Evolutionary conservation across 2,329 filamentous ascomycete genomes (phyloP).

Genomic region (Lachnellula occidentalis): DNA sequence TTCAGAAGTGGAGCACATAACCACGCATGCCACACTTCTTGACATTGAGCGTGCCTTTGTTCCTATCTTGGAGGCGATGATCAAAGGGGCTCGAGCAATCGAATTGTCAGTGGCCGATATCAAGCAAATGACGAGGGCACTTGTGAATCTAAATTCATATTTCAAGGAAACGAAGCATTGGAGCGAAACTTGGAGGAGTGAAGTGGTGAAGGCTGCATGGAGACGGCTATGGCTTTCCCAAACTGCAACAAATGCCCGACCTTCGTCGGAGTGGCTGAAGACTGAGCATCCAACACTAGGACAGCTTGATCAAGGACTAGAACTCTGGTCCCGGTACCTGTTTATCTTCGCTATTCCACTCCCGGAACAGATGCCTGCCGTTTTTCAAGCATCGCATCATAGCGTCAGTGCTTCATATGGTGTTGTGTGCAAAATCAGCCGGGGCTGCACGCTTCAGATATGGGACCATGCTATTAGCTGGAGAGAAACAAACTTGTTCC

Average conservation of each 20-base stretch:
- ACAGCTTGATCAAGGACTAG: constrained; percentile 40
- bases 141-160: constrained; percentile 26
- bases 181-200: constrained; percentile 42
- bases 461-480: constrained; percentile 61
- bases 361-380: constrained; percentile 40
- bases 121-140: constrained; percentile 30
- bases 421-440: constrained; percentile 56
- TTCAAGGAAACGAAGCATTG: constrained; percentile 39
- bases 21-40: constrained; percentile 32
- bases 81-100: constrained; percentile 44
- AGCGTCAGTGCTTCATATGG: constrained; percentile 56
- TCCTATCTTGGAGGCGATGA: constrained; percentile 44
- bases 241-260: constrained; percentile 36
- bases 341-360: constrained; percentile 44
- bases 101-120: constrained; percentile 42
- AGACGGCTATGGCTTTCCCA: constrained; percentile 40
- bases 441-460: constrained; percentile 53
- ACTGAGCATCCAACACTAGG: constrained; percentile 40
- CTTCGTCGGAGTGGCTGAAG: constrained; percentile 39
- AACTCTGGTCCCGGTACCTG: constrained; percentile 41
- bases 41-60: constrained; percentile 50
- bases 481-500: constrained; percentile 40
- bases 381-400: constrained; percentile 60
- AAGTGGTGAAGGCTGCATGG: constrained; percentile 41
- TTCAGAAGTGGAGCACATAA: constrained; percentile 41